Percentiles rank a stretch among this genome's conserved stretches.
These are phyloP conservation scores for Besnoitia besnoiti DNA, from an alignment of 169 alveolate genomes.

Conservation along the genomic window DNA sequence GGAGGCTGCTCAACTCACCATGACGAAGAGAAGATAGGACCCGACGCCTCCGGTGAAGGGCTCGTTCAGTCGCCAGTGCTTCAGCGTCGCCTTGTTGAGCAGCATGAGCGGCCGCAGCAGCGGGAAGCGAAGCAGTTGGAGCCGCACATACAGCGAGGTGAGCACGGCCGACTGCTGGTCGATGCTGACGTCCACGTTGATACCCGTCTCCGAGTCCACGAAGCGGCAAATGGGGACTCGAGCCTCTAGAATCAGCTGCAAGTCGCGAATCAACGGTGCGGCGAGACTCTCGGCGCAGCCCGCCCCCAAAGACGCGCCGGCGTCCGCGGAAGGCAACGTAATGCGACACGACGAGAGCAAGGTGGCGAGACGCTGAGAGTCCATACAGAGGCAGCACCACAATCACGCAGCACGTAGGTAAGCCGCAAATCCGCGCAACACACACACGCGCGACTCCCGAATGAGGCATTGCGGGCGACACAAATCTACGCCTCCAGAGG, in stretches of 20 bases:
- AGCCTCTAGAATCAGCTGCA: constrained; percentile 65
- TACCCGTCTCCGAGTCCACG: constrained; percentile 73
- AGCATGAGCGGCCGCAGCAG: constrained; percentile 74
- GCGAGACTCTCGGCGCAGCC: neutral
- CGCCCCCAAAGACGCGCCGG: neutral
- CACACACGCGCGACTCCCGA: too few relatives aligned
- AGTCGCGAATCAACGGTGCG: neutral
- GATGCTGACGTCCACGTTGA: constrained; percentile 73
- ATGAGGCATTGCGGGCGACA: too few relatives aligned
- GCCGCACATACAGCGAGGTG: constrained; percentile 67
- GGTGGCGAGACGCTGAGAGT: neutral
- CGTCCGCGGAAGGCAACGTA: neutral
- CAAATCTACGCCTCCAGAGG: too few relatives aligned
- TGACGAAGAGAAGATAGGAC: constrained; percentile 72
- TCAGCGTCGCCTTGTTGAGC: constrained; percentile 69
- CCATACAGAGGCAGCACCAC: constrained; percentile 19
- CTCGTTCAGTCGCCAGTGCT: constrained; percentile 67
- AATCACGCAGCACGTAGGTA: neutral
- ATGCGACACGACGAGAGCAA: neutral
- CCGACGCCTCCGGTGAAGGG: constrained; percentile 78
- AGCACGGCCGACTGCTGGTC: constrained; percentile 72
- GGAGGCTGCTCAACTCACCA: constrained; percentile 38
- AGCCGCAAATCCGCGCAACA: too few relatives aligned
- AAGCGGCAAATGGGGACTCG: constrained; percentile 74
- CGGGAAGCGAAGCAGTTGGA: constrained; percentile 65